A percentile compares a stretch with the other conserved stretches of the same genome.
These are phyloP conservation scores for Pseudogymnoascus sp. DNA, from an alignment of 2,329 filamentous ascomycete genomes.

Conservation along the genomic window DNA sequence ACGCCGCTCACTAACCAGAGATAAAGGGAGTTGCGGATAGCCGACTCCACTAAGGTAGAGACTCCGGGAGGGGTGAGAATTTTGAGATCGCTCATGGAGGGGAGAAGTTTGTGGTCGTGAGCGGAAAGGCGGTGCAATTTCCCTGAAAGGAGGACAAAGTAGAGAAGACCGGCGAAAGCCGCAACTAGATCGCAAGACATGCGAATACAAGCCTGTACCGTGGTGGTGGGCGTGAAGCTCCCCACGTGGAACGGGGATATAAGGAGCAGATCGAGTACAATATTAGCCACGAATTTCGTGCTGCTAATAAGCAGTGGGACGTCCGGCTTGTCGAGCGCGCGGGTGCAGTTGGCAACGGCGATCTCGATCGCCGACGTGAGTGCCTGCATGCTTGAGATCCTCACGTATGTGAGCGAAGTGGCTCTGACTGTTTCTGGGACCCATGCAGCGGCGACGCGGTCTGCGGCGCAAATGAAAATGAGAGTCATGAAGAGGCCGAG, in stretches of 20 bases:
- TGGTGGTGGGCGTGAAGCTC: conserved; percentile 46
- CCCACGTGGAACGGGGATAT: conserved; percentile 59
- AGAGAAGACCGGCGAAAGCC: no score
- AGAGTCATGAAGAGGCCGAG: no score
- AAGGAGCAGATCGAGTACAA: conserved; percentile 57
- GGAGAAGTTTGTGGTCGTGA: no score
- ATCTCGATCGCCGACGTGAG: conserved; percentile 56
- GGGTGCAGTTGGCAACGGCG: conserved; percentile 51
- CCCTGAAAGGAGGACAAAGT: no score
- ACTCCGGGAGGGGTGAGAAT: conserved; percentile 49
- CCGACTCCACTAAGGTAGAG: conserved; percentile 56
- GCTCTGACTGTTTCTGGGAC: conserved; percentile 52
- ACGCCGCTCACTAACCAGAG: conserved; percentile 63
- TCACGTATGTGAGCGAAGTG: conserved; percentile 54
- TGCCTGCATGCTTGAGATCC: conserved; percentile 55
- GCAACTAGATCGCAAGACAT: conserved; percentile 52
- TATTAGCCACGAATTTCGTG: conserved; percentile 58
- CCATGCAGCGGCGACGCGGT: conserved; percentile 50
- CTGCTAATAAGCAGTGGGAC: conserved; percentile 59
- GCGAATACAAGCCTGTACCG: conserved; percentile 56
- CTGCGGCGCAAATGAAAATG: conserved; percentile 4
- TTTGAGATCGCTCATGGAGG: no score
- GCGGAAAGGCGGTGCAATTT: no score
- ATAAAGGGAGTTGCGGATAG: conserved; percentile 60
- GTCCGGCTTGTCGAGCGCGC: conserved; percentile 61